Evolutionary conservation across 805 yeast genomes (phyloP).

Genomic region (Candida quercuum): DNA sequence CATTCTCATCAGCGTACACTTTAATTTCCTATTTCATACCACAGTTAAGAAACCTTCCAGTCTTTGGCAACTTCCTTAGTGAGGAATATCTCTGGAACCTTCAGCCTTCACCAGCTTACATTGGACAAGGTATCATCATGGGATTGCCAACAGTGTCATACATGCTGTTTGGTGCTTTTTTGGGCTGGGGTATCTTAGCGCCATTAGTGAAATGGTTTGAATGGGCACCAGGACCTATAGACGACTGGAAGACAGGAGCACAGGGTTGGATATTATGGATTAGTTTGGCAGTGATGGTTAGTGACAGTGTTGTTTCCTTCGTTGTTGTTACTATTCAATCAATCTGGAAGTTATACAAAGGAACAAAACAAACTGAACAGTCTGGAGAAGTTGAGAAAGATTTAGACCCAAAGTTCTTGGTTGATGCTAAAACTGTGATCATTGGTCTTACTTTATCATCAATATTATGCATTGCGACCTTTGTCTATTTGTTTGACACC

Average conservation of each 20-base stretch:
- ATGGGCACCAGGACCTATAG: conserved; percentile 89
- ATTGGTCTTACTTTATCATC: conserved; percentile 65
- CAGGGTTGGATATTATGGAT: conserved; percentile 99
- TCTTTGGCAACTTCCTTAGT: conserved; percentile 67
- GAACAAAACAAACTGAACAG: neutral
- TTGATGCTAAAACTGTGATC: conserved; percentile 42
- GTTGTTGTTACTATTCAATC: conserved; percentile 52
- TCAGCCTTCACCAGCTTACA: conserved; percentile 95
- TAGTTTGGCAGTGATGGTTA: conserved; percentile 87
- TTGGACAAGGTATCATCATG: conserved; percentile 98
- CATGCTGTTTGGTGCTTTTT: conserved; percentile 82
- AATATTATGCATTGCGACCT: conserved; percentile 57
- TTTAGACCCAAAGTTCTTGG: conserved; percentile 38
- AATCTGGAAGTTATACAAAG: conserved; percentile 17
- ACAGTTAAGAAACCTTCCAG: conserved; percentile 57
- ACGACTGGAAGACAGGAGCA: conserved; percentile 90
- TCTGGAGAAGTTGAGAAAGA: conserved; percentile 15
- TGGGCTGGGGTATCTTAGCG: conserved; percentile 92
- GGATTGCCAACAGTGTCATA: conserved; percentile 87
- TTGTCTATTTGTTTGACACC: conserved; percentile 62
- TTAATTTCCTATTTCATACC: conserved; percentile 71
- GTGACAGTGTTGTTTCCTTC: conserved; percentile 83
- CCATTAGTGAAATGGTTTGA: conserved; percentile 64
- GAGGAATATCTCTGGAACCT: conserved; percentile 71
- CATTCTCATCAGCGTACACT: conserved; percentile 68